A percentile compares a stretch with the other conserved stretches of the same genome.
These are phyloP conservation scores for Microcyclosporella mali DNA, from an alignment of 2,329 filamentous ascomycete genomes.

Conservation along the genomic window DNA sequence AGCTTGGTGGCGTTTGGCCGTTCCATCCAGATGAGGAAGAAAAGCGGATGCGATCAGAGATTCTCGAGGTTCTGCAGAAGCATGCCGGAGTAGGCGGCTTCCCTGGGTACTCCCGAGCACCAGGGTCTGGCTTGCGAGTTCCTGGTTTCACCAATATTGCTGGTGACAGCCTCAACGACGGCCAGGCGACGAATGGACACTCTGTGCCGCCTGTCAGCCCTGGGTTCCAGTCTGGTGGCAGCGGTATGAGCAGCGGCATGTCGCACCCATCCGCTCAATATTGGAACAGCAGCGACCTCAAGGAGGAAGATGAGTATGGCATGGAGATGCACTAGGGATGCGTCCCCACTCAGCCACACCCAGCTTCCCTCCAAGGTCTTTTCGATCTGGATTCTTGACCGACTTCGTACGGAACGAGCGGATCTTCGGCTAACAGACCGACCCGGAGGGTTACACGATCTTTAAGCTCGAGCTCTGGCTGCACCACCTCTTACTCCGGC, in stretches of 20 bases:
- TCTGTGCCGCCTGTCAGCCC: slow-evolving; percentile 40
- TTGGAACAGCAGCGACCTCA: slow-evolving; percentile 56
- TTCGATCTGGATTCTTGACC: slow-evolving; percentile 1
- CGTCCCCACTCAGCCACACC: slow-evolving; percentile 11
- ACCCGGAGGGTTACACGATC: slow-evolving; percentile 5
- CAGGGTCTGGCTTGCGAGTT: slow-evolving; percentile 80
- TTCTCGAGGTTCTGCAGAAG: slow-evolving; percentile 78
- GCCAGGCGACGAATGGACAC: slow-evolving; percentile 39
- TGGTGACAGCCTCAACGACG: slow-evolving; percentile 65
- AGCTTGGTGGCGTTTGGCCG: slow-evolving; percentile 68
- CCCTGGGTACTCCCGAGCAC: slow-evolving; percentile 64
- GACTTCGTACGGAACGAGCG: slow-evolving; percentile 2
- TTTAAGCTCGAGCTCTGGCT: slow-evolving; percentile 8
- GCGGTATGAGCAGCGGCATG: slow-evolving; percentile 48
- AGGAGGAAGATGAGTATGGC: slow-evolving; percentile 88
- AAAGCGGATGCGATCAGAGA: slow-evolving; percentile 88
- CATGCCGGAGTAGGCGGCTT: slow-evolving; percentile 69
- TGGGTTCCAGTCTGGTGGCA: slow-evolving; percentile 59
- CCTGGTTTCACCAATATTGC: slow-evolving; percentile 89
- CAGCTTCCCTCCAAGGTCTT: background rate
- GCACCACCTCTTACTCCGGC: slow-evolving; percentile 5
- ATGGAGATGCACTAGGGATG: slow-evolving; percentile 56
- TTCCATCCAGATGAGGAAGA: slow-evolving; percentile 87
- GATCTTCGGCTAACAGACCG: background rate
- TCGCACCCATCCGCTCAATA: slow-evolving; percentile 45